phyloP scores from a whole-genome alignment of 192 early-diverging fungal genomes.

The Mortierella antarctica region DNA sequence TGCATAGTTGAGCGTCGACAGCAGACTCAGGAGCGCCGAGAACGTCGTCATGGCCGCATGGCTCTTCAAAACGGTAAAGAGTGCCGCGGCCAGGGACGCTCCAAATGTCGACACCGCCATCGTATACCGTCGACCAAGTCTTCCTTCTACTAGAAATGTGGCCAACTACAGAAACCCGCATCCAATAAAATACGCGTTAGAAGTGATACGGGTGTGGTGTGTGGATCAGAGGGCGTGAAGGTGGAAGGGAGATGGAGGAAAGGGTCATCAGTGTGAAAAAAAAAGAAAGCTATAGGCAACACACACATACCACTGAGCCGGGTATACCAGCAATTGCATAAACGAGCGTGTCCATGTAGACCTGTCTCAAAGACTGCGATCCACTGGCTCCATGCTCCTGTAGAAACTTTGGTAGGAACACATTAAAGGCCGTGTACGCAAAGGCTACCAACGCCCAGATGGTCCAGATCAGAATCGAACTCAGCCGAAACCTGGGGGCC shows the following conservation, averaged over 20 bases:
- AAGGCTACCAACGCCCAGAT: slow-evolving; percentile 84
- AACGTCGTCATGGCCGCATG: slow-evolving; percentile 67
- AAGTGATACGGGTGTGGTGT: neutral
- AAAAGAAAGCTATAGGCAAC: slow-evolving; percentile 1
- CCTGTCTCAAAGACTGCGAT: slow-evolving; percentile 57
- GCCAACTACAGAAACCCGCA: slow-evolving; percentile 41
- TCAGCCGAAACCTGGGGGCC: slow-evolving; percentile 61
- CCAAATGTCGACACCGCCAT: slow-evolving; percentile 83
- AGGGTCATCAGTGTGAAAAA: neutral
- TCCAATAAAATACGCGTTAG: neutral
- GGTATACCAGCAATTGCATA: slow-evolving; percentile 83
- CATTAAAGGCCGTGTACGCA: slow-evolving; percentile 92
- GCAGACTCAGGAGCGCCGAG: slow-evolving; percentile 71
- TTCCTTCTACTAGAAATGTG: slow-evolving; percentile 75
- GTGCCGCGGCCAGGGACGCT: slow-evolving; percentile 71
- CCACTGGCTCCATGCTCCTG: slow-evolving; percentile 63
- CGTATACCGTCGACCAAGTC: slow-evolving; percentile 79
- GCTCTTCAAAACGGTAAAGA: slow-evolving; percentile 72
- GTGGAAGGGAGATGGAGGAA: neutral
- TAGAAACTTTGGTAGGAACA: slow-evolving; percentile 84
- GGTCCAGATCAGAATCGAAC: slow-evolving; percentile 76
- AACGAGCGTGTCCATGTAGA: slow-evolving; percentile 80
- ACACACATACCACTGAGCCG: slow-evolving; percentile 71
- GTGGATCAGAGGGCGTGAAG: neutral
- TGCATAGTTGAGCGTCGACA: slow-evolving; percentile 83